Base-by-base conservation (phyloP, 2,329 filamentous ascomycete species). In the Samsoniella hepiali region DNA sequence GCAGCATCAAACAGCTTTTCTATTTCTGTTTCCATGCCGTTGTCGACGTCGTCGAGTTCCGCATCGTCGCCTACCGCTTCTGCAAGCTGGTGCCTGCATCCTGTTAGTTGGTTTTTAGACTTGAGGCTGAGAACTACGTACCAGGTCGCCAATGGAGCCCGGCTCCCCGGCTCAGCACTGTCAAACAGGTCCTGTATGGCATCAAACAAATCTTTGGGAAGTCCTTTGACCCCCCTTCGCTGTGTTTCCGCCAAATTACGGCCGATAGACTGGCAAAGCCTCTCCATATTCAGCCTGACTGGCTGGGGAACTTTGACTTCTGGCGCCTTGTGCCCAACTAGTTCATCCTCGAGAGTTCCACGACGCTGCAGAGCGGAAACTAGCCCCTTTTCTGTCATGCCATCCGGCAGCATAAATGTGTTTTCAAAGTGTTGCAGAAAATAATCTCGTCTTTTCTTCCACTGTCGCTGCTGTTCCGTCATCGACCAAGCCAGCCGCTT, bases 401-500 rank as follows among this genome's bases (percentile, higher is more conserved):
- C 68, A 55, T 79, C 77, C 1, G 77, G 76, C 13, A 78, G 66
- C n/a, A 77, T 71, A 63, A 78, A 78, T 1, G 71, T 67, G 5
- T 67, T 67, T 10, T 66, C 69, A 54, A 76, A 70, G 32, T 73
- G 69, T 2, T 65, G 69, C 29, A 75, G 62, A 38, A 74, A 69
- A 2, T 65, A 63, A 22, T 64, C 71, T 17, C 74, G 70, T 42
- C 69, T 71, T 44, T 66, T 73, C 31, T 65, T 73, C 69, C 71
- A 73, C 1, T 69, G 68, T 13, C 65, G 68, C 7, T 67, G 65
- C 63, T 72, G 69, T 45, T 69, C 66, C 13, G 63, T 62, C 11
- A 67, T 69, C n/a, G 68, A 68, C 66, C 70, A 72, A 11, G 65
- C 67, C 5, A 73, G 64, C 2, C 68, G 69, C 7, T 65, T 69